Percentiles rank a stretch among this genome's conserved stretches.
These are phyloP conservation scores for Rhizoctonia solani DNA, from an alignment of 1,284 basidiomycete genomes.

Conservation along the genomic window DNA sequence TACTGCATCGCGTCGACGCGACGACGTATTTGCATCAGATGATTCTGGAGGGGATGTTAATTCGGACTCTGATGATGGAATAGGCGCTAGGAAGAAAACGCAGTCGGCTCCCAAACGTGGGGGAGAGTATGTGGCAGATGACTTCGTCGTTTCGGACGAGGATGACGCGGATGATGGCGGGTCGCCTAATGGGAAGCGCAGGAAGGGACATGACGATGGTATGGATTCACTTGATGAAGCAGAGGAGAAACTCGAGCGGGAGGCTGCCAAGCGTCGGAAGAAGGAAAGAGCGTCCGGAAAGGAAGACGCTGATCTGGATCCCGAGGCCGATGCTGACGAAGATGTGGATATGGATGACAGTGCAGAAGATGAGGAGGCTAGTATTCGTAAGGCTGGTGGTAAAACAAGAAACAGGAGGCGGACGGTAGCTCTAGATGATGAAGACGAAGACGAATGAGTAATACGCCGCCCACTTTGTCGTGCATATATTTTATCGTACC, in stretches of 20 bases:
- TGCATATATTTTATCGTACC: not conserved
- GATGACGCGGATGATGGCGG: slow-evolving; percentile 60
- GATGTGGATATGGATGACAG: slow-evolving; percentile 54
- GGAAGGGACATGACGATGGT: slow-evolving; percentile 49
- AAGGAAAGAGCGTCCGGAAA: slow-evolving; percentile 50
- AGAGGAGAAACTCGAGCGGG: slow-evolving; percentile 59
- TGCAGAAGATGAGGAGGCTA: slow-evolving; percentile 68
- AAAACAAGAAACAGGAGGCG: slow-evolving; percentile 58
- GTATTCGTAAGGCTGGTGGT: slow-evolving; percentile 62
- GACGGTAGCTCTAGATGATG: slow-evolving; percentile 24
- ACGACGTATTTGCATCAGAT: slow-evolving; percentile 34
- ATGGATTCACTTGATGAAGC: slow-evolving; percentile 66
- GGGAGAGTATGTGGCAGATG: slow-evolving; percentile 78
- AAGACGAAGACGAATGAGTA: slow-evolving; percentile 6
- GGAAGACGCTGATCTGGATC: slow-evolving; percentile 41
- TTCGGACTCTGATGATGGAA: slow-evolving; percentile 35
- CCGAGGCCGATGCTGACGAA: slow-evolving; percentile 47
- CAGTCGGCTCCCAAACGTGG: slow-evolving; percentile 44
- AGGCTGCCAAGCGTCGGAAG: slow-evolving; percentile 50
- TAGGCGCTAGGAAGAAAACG: slow-evolving; percentile 38
- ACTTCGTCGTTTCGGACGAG: slow-evolving; percentile 77
- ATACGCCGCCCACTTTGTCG: not conserved
- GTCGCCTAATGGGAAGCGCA: slow-evolving; percentile 41
- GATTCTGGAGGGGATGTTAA: slow-evolving; percentile 37
- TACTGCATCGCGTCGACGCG: slow-evolving; percentile 17